Evolutionary conservation across 2,329 filamentous ascomycete species (phyloP).

Genomic region (Neocucurbitaria cava): DNA sequence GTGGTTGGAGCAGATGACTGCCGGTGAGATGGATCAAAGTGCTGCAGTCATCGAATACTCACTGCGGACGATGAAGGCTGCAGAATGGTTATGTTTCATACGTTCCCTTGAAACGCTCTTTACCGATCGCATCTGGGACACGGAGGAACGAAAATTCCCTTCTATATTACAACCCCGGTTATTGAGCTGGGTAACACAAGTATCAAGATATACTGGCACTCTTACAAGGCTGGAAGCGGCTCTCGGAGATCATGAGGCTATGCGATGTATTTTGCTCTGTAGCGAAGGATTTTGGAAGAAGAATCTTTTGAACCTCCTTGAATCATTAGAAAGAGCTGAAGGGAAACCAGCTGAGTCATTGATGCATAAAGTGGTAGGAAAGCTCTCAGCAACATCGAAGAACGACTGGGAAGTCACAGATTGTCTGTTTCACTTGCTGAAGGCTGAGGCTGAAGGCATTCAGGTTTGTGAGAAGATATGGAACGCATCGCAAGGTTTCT

Average conservation of each 20-base stretch:
- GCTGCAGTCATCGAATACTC: conserved; percentile 19
- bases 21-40: not conserved
- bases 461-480: conserved; percentile 32
- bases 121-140: conserved; percentile 9
- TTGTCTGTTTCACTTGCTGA: conserved; percentile 16
- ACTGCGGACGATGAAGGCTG: conserved; percentile 21
- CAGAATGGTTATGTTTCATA: conserved; percentile 33
- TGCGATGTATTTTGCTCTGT: conserved; percentile 25
- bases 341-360: conserved; percentile 20
- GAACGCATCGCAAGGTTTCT: conserved; percentile 23
- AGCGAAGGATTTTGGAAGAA: conserved; percentile 13
- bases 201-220: conserved; percentile 9
- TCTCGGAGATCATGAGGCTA: conserved; percentile 6
- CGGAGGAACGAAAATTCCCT: conserved; percentile 12
- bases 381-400: conserved; percentile 9
- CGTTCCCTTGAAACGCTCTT: conserved; percentile 27
- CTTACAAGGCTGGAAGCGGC: conserved; percentile 29
- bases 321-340: conserved; percentile 14
- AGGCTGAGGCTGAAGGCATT: conserved; percentile 17
- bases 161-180: conserved; percentile 5
- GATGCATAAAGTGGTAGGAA: conserved; percentile 26
- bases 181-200: conserved; percentile 1
- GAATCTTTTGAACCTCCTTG: conserved; percentile 22
- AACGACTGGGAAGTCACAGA: conserved; percentile 23
- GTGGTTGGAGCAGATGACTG: conserved; percentile 16